A percentile compares a stretch with the other conserved stretches of the same genome.
phyloP scores from a whole-genome alignment of 2,329 filamentous ascomycete genomes.

The Colletotrichum cuscutae region DNA sequence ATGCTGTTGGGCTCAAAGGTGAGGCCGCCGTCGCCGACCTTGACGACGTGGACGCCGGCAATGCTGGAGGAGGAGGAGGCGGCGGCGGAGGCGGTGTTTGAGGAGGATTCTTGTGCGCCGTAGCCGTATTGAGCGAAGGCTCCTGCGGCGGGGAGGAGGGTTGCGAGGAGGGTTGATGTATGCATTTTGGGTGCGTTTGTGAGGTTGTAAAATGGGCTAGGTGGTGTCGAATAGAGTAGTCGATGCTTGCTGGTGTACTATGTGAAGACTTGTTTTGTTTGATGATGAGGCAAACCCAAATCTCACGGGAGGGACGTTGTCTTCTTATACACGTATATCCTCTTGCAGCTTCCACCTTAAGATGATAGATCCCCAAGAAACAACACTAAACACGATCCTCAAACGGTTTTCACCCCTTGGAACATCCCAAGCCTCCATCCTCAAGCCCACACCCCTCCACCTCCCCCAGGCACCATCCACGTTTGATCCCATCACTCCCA shows the following conservation, averaged over 20 bases:
- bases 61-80: not conserved
- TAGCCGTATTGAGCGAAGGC: slow-evolving; percentile 27
- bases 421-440: not conserved
- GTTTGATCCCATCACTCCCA: not conserved
- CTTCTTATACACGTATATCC: slow-evolving; percentile 13
- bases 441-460: no score
- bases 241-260: not conserved
- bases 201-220: not conserved
- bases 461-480: not conserved
- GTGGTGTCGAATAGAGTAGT: not conserved
- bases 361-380: no score
- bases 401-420: not conserved
- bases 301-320: not conserved
- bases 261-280: not conserved
- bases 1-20: slow-evolving; percentile 63
- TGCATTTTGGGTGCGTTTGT: slow-evolving; percentile 20
- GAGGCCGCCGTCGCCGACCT: slow-evolving; percentile 47
- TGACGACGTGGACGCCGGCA: slow-evolving; percentile 33
- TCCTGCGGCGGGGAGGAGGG: slow-evolving; percentile 23
- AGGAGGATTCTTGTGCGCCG: not conserved
- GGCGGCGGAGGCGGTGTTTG: slow-evolving; percentile 6
- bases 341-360: not conserved
- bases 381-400: not conserved
- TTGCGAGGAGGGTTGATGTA: slow-evolving; percentile 19
- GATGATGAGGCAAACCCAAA: not conserved